Conservation (phyloP, 257 asterid genomes). For the Ehretia macrophylla region DNA sequence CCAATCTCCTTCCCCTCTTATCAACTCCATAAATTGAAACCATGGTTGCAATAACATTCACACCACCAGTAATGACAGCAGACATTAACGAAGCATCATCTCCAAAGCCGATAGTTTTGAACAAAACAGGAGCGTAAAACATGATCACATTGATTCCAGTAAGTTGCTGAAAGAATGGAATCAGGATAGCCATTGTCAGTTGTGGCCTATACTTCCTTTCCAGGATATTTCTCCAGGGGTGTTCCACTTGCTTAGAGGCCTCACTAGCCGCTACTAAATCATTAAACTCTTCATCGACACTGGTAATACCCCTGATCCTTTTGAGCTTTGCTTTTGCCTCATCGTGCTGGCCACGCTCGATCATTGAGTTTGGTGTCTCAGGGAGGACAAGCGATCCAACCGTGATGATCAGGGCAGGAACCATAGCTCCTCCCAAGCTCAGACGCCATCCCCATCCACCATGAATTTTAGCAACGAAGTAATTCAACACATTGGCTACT, state of each 20-base stretch:
- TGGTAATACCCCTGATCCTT: slow-evolving; percentile 47
- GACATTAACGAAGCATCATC: slow-evolving; percentile 53
- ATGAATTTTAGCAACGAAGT: slow-evolving; percentile 43
- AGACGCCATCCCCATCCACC: slow-evolving; percentile 72
- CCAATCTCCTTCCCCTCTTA: slow-evolving; percentile 60
- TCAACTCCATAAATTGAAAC: slow-evolving; percentile 70
- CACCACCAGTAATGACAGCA: slow-evolving; percentile 58
- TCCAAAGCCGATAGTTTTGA: slow-evolving; percentile 65
- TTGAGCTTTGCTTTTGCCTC: slow-evolving; percentile 43
- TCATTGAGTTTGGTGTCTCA: slow-evolving; percentile 79
- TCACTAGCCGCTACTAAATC: slow-evolving; percentile 70
- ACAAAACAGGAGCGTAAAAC: slow-evolving; percentile 81
- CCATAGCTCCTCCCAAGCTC: slow-evolving; percentile 83
- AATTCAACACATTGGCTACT: slow-evolving; percentile 51
- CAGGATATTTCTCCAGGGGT: slow-evolving; percentile 72
- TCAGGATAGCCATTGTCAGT: slow-evolving; percentile 61
- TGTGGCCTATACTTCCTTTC: slow-evolving; percentile 69
- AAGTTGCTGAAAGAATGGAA: slow-evolving; percentile 78
- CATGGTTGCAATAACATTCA: slow-evolving; percentile 45
- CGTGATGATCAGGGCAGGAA: slow-evolving; percentile 68
- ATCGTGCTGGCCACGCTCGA: slow-evolving; percentile 57
- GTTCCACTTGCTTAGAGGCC: slow-evolving; percentile 47
- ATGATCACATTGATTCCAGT: slow-evolving; percentile 79
- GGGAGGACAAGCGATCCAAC: slow-evolving; percentile 74
- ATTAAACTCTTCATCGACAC: slow-evolving; percentile 67